A percentile compares a stretch with the other conserved stretches of the same genome.
These are phyloP conservation scores for Nemania sp. DNA, from an alignment of 2,329 filamentous ascomycete genomes.

Conservation along the genomic window DNA sequence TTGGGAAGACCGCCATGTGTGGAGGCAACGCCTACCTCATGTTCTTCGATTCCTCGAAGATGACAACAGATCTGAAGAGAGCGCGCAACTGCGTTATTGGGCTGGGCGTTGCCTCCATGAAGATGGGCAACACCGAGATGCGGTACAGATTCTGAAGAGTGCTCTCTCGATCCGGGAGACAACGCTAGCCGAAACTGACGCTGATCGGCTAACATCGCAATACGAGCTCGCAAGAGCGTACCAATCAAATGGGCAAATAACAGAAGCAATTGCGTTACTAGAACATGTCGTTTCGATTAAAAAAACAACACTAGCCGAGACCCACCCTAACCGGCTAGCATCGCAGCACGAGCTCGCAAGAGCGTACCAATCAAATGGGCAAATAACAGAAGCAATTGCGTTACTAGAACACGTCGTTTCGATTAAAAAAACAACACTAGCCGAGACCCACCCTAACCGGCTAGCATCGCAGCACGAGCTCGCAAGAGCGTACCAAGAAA, in stretches of 20 bases:
- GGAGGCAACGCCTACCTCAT: slow-evolving; percentile 9
- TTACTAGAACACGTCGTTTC: background rate
- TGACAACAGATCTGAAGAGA: background rate
- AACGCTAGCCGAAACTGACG: background rate
- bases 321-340: background rate
- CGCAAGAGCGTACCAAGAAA: background rate
- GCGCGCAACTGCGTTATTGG: background rate
- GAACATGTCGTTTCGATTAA: background rate
- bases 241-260: background rate
- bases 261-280: background rate
- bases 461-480: background rate
- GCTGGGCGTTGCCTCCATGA: background rate
- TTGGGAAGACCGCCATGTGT: slow-evolving; percentile 3
- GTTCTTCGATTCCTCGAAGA: background rate
- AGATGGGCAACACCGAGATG: background rate
- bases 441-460: background rate
- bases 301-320: background rate
- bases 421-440: background rate
- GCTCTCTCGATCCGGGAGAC: background rate
- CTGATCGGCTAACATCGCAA: background rate
- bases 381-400: background rate
- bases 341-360: background rate
- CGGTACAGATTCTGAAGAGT: background rate
- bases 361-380: background rate
- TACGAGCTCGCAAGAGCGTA: background rate